A percentile compares a stretch with the other conserved stretches of the same genome.
phyloP scores from a whole-genome alignment of 345 rosid species.

The Brassica carinata region DNA sequence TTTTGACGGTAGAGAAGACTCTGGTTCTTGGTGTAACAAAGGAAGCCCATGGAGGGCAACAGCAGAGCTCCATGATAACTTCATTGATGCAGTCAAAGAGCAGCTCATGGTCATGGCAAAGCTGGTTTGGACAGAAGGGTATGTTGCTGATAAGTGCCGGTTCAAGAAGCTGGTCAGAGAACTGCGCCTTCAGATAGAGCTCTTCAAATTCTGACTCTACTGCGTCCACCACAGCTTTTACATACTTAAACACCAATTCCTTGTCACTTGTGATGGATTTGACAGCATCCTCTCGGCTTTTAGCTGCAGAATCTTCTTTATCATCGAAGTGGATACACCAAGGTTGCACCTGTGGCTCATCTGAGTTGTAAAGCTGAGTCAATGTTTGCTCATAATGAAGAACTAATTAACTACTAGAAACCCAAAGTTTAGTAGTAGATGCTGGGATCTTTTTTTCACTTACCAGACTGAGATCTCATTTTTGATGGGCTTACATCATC shows the following conservation, averaged over 20 bases:
- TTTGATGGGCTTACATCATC: conserved; percentile 72
- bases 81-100: conserved; percentile 82
- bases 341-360: conserved; percentile 53
- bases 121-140: conserved; percentile 59
- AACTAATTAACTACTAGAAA: not conserved
- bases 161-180: conserved; percentile 72
- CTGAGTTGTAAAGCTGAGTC: conserved; percentile 49
- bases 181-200: conserved; percentile 62
- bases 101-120: conserved; percentile 61
- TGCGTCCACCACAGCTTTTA: conserved; percentile 58
- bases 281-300: conserved; percentile 32
- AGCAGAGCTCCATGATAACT: conserved; percentile 69
- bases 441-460: conserved; percentile 8
- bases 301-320: conserved; percentile 31
- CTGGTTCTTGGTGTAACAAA: conserved; percentile 53
- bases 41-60: conserved; percentile 57
- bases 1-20: conserved; percentile 55
- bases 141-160: conserved; percentile 56
- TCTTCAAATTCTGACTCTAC: conserved; percentile 66
- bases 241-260: conserved; percentile 54
- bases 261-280: conserved; percentile 52
- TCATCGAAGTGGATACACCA: conserved; percentile 72
- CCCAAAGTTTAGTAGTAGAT: not conserved
- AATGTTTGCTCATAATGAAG: conserved; percentile 25
- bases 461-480: conserved; percentile 60